Conservation (phyloP, 1,139 yeast species). For the Saccharomyces uvarum region DNA sequence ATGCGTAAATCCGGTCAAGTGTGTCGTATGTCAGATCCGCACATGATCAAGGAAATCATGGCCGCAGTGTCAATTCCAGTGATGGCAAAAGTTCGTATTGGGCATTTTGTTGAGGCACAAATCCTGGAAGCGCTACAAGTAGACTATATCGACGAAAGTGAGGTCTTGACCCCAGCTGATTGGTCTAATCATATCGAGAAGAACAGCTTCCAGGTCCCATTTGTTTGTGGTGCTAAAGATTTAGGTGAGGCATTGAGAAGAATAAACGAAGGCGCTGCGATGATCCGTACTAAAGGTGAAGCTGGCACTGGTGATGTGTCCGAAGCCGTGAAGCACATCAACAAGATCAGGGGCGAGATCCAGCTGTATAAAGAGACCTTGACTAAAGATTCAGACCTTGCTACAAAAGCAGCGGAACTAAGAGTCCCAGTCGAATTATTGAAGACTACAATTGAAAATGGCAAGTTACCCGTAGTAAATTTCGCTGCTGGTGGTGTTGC, state of each 20-base stretch:
- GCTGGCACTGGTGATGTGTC: too few relatives aligned
- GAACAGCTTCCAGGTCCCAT: slow-evolving; percentile 59
- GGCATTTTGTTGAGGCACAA: slow-evolving; percentile 80
- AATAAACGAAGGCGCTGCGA: slow-evolving; percentile 77
- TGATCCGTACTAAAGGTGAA: slow-evolving; percentile 83
- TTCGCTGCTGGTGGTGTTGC: slow-evolving; percentile 92
- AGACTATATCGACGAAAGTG: slow-evolving; percentile 81
- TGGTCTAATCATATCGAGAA: slow-evolving; percentile 59
- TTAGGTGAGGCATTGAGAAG: slow-evolving; percentile 81
- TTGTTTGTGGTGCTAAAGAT: slow-evolving; percentile 80
- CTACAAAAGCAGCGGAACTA: slow-evolving; percentile 42
- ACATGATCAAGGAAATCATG: slow-evolving; percentile 73
- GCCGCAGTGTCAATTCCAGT: slow-evolving; percentile 61
- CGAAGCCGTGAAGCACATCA: too few relatives aligned
- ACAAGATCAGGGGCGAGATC: too few relatives aligned
- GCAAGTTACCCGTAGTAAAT: slow-evolving; percentile 75
- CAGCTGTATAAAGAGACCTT: too few relatives aligned
- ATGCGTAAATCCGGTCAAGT: slow-evolving; percentile 79
- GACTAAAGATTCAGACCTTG: too few relatives aligned
- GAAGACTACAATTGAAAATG: slow-evolving; percentile 45
- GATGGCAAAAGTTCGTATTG: slow-evolving; percentile 85
- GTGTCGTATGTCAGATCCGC: slow-evolving; percentile 82
- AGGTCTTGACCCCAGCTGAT: slow-evolving; percentile 79
- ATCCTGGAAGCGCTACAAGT: slow-evolving; percentile 64
- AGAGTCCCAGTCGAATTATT: slow-evolving; percentile 55